Conservation (phyloP, 1,139 yeast species). For the Pichia sp. region DNA sequence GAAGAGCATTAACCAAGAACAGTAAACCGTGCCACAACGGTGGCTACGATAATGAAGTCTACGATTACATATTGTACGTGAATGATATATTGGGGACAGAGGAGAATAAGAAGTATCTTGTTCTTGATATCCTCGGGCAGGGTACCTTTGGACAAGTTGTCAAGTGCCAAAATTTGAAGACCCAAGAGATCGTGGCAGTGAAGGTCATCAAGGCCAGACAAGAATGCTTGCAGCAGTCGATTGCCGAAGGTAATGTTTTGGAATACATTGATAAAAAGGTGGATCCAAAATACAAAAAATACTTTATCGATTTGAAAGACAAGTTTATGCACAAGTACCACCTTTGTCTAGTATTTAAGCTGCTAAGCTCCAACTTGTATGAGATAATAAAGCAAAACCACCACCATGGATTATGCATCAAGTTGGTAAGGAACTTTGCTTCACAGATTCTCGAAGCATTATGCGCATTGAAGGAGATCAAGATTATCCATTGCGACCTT, state of each 20-base stretch:
- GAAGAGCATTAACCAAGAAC: conserved; percentile 89
- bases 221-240: conserved; percentile 85
- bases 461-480: conserved; percentile 73
- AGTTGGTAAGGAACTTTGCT: conserved; percentile 71
- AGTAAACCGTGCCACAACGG: conserved; percentile 76
- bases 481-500: conserved; percentile 90
- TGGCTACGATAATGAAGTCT: conserved; percentile 83
- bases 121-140: conserved; percentile 85
- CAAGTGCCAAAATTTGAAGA: conserved; percentile 86
- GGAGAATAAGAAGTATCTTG: conserved; percentile 82
- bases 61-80: conserved; percentile 91
- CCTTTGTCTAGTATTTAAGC: conserved; percentile 85
- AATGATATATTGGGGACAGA: conserved; percentile 89
- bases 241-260: conserved; percentile 83
- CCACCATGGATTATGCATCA: conserved; percentile 83
- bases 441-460: conserved; percentile 78
- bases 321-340: conserved; percentile 91
- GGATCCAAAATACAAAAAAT: conserved; percentile 64
- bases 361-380: conserved; percentile 81
- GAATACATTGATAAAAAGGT: conserved; percentile 75
- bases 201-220: conserved; percentile 92
- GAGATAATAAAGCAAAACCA: conserved; percentile 91
- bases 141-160: conserved; percentile 99
- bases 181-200: conserved; percentile 89
- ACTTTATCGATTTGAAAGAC: conserved; percentile 75